Evolutionary conservation across 1,284 basidiomycete genomes (phyloP), one percentile per base, ranked within the genome.

Genomic region (Melampsora americana): DNA sequence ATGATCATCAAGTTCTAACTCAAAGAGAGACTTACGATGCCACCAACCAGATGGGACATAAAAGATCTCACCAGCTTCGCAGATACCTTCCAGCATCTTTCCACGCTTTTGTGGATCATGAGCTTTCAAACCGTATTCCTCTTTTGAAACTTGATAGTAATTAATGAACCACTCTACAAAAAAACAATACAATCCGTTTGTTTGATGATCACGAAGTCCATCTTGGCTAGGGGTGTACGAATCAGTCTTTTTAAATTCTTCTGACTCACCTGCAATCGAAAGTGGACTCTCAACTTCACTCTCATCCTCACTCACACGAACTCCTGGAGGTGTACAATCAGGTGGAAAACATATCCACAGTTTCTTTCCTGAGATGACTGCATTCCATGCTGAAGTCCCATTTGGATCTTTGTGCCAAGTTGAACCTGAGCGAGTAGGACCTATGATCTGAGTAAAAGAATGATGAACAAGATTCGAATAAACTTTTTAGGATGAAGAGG

Each of bases 261-360:
- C 11, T 39, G 28, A 77, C 77, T 35, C 56, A 80, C 79, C 83
- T 32, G 81, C 81, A 35, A 84, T 78, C 23, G 81, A 81, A 0
- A 83, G 77, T 0, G 83, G 83, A 9, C 82, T 81, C 2, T 83
- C 82, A 5, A 84, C 83, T 66, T 84, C 81, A 20, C 80, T 79
- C 70, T 83, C 80, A 70, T 83, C 83, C 42, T 80, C 80, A 60
- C 80, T 80, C 1, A 85, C 83, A 62, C 82, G 83, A 2, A 85
- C 83, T 5, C 84, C 84, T 0, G 84, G 84, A 1, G 84, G 84
- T 11, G 80, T 79, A 39, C 81, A 69, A 50, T 83, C 78, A 1
- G 83, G 83, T 20, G 84, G 84, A 28, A 85, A 83, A 77, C 84
- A 80, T 71, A 85, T 80, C 84, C 84, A 85, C 2, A 81, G 81